Evolutionary conservation across 1,284 basidiomycete genomes (phyloP).

Genomic region (Veloboletus limbatus): DNA sequence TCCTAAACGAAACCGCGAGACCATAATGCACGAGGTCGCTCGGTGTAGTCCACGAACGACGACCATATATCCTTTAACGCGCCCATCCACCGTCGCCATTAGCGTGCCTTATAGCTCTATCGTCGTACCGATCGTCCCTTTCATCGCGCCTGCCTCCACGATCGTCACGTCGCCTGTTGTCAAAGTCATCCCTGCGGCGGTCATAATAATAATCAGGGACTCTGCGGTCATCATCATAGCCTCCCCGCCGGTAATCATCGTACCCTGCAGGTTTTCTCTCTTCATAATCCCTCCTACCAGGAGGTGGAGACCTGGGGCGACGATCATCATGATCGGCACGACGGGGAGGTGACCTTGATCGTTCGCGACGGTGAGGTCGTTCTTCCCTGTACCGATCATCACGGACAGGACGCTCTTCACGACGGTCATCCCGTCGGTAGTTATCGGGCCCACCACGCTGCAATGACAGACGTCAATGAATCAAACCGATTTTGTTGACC

Average conservation of each 20-base stretch:
- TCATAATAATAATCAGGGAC: slow-evolving; percentile 75
- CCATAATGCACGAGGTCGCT: slow-evolving; percentile 45
- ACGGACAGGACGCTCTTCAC: slow-evolving; percentile 52
- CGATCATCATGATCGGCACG: slow-evolving; percentile 65
- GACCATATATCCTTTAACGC: slow-evolving; percentile 48
- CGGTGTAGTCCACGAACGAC: slow-evolving; percentile 40
- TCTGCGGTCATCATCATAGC: slow-evolving; percentile 70
- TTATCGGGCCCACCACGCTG: slow-evolving; percentile 70
- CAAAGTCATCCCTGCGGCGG: slow-evolving; percentile 68
- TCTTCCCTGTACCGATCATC: slow-evolving; percentile 56
- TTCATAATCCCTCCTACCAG: slow-evolving; percentile 64
- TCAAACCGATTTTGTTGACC: not conserved
- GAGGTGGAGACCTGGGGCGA: slow-evolving; percentile 76
- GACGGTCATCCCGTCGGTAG: slow-evolving; percentile 65
- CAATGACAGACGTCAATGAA: slow-evolving; percentile 10
- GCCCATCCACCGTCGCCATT: slow-evolving; percentile 74
- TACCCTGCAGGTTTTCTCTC: slow-evolving; percentile 83
- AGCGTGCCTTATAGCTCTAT: slow-evolving; percentile 63
- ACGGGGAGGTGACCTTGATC: slow-evolving; percentile 70
- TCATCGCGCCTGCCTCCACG: slow-evolving; percentile 64
- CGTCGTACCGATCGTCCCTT: slow-evolving; percentile 73
- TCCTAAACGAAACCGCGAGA: slow-evolving; percentile 39
- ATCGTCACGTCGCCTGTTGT: slow-evolving; percentile 65
- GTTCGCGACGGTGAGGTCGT: slow-evolving; percentile 56
- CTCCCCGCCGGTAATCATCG: slow-evolving; percentile 76